Evolutionary conservation across 192 early-diverging fungal species (phyloP), one percentile per base, ranked within the genome.

Genomic region (Rhizoclosmatium sp.): DNA sequence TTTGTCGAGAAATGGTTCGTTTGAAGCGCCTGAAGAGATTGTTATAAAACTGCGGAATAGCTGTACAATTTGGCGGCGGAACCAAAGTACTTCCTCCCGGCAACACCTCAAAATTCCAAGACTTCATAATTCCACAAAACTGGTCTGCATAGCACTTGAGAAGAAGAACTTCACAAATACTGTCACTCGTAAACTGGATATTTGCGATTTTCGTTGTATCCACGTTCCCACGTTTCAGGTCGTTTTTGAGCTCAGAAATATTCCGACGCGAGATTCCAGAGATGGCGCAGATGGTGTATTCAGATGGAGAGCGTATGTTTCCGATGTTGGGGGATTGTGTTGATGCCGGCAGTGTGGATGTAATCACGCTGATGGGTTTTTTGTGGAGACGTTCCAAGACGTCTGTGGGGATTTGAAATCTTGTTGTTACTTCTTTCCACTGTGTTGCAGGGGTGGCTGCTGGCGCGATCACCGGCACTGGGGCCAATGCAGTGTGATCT

Each of bases 131-230:
- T 7, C 39, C 21, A 21, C 60, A 62, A 21, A 62, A 62, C 23
- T 62, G 60, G 60, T 62, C 60, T 7, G 60, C 60, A 21, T 62
- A 62, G 9, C 14, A 62, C 21, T 62, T 62, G 21, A 62, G 60
- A 23, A 62, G 60, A 5, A 62, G 60, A 0, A 62, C 60, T 40
- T 62, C 60, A 23, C 60, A 62, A 62, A 62, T 62, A 21, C 5
- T 21, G 23, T 62, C 60, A 40, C 14, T 62, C 7, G 60, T 62
- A 21, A 62, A 62, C 60, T 62, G 60, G 23, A 62, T 62, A 40
- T 62, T 62, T 7, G 60, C 60, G 60, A 62, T 62, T 62, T 62
- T 62, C 10, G 60, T 62, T 9, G 60, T 62, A 40, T 62, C 60
- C 19, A 62, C 60, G 23, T 62, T 62, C 21, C 60, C 60, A 7